phyloP scores from a whole-genome alignment of 2,329 filamentous ascomycete genomes.

The Calonectria montana region DNA sequence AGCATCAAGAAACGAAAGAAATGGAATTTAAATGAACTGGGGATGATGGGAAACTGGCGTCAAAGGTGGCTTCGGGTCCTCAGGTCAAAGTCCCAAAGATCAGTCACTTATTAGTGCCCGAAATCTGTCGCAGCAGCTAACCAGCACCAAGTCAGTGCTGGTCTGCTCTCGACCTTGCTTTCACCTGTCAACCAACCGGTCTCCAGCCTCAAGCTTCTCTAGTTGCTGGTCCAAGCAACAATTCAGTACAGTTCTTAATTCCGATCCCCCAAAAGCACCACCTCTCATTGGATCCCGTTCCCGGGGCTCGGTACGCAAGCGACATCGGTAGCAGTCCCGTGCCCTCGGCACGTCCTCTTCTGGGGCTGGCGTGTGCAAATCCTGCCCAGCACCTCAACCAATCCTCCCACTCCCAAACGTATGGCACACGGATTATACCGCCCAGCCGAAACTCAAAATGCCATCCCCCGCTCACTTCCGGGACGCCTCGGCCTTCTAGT shows the following conservation, averaged over 20 bases:
- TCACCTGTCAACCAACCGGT: constrained; percentile 4
- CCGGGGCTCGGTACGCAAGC: constrained; percentile 37
- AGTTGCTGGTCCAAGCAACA: constrained; percentile 12
- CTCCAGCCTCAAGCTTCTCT: neutral
- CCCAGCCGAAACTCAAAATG: constrained; percentile 16
- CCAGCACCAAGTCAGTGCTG: neutral
- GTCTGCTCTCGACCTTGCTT: neutral
- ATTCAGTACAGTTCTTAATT: constrained; percentile 12
- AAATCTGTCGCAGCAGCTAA: neutral
- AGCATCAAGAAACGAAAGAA: constrained; percentile 1
- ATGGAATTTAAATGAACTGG: constrained; percentile 3
- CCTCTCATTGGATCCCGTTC: constrained; percentile 20
- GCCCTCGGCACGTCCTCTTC: constrained; percentile 40
- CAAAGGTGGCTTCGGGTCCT: no score
- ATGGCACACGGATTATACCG: constrained; percentile 14
- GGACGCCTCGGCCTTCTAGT: constrained; percentile 9
- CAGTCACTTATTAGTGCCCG: neutral
- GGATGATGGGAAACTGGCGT: constrained; percentile 1
- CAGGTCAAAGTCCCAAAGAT: neutral
- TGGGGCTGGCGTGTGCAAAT: constrained; percentile 8
- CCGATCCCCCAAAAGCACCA: neutral
- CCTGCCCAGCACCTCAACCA: neutral
- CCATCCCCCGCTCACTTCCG: neutral
- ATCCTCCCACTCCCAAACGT: constrained; percentile 2
- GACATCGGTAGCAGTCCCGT: constrained; percentile 32